phyloP scores from a whole-genome alignment of 2,329 filamentous ascomycete genomes.

The Stagonosporopsis tanaceti region DNA sequence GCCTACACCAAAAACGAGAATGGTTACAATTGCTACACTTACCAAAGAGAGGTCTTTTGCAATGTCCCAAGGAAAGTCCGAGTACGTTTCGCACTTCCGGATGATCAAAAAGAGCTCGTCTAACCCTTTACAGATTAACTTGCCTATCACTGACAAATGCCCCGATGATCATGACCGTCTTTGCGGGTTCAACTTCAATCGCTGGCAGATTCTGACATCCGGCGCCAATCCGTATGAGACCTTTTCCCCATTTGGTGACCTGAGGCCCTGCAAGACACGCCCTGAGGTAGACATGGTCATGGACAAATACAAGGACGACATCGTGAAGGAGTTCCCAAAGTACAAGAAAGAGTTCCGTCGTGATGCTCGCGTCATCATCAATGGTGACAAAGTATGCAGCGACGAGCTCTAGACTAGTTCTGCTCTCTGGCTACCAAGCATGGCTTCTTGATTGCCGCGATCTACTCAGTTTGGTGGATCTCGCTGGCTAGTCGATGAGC shows the following conservation, averaged over 20 bases:
- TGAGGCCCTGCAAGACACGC: neutral
- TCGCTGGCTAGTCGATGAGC: neutral
- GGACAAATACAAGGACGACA: neutral
- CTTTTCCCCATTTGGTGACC: neutral
- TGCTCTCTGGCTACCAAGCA: neutral
- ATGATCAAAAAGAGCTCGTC: neutral
- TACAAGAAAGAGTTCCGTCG: neutral
- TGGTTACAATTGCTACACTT: neutral
- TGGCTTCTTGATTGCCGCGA: neutral
- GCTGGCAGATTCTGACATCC: neutral
- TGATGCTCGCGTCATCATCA: constrained; percentile 5
- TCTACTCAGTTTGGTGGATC: neutral
- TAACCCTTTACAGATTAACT: neutral
- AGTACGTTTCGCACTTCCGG: neutral
- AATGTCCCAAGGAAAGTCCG: neutral
- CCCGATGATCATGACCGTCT: no score
- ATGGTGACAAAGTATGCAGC: neutral
- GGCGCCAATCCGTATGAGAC: neutral
- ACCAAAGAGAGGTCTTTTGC: neutral
- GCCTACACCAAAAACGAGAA: neutral
- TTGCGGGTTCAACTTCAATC: neutral
- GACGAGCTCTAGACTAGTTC: neutral
- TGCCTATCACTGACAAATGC: neutral
- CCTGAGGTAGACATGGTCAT: neutral
- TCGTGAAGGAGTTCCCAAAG: neutral